Evolutionary conservation across 768 basidiomycete species (phyloP).

Genomic region (Rhodotorula diobovata): DNA sequence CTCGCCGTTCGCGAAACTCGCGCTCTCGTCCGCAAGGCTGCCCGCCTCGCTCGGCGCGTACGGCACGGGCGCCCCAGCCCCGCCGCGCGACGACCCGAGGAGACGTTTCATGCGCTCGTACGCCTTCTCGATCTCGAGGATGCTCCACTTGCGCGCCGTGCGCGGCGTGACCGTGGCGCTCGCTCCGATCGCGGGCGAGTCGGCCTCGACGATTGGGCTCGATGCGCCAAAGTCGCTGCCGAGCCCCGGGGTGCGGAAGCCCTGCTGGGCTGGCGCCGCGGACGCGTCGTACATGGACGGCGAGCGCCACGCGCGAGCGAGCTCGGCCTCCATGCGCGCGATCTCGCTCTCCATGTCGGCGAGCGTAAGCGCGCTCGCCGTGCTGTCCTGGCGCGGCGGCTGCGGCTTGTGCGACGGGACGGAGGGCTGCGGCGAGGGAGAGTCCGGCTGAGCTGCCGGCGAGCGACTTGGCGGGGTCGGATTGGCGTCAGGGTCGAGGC

Average conservation of each 20-base stretch:
- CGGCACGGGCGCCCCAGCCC: neutral
- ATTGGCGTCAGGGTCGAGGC: too few species aligned
- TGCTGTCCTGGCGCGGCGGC: neutral
- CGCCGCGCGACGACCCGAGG: constrained; percentile 4
- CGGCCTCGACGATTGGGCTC: neutral
- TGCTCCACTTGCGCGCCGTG: constrained; percentile 30
- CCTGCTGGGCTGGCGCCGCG: neutral
- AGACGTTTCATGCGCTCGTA: constrained; percentile 34
- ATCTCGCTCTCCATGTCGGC: constrained; percentile 37
- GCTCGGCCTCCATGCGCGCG: constrained; percentile 27
- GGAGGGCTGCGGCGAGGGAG: neutral
- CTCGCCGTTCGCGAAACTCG: neutral
- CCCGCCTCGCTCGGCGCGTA: neutral
- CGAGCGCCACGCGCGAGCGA: neutral
- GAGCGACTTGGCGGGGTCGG: neutral
- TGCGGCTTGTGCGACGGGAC: neutral
- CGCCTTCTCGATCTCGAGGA: constrained; percentile 36
- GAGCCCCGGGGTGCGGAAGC: neutral
- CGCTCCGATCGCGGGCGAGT: neutral
- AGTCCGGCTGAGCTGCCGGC: neutral
- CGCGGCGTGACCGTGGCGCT: constrained; percentile 17
- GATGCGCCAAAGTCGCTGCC: neutral
- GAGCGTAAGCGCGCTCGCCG: constrained; percentile 11
- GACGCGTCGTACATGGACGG: constrained; percentile 2
- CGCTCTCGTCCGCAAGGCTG: neutral